Conservation (phyloP, 345 rosid species). For the Gossypium mustelinum region DNA sequence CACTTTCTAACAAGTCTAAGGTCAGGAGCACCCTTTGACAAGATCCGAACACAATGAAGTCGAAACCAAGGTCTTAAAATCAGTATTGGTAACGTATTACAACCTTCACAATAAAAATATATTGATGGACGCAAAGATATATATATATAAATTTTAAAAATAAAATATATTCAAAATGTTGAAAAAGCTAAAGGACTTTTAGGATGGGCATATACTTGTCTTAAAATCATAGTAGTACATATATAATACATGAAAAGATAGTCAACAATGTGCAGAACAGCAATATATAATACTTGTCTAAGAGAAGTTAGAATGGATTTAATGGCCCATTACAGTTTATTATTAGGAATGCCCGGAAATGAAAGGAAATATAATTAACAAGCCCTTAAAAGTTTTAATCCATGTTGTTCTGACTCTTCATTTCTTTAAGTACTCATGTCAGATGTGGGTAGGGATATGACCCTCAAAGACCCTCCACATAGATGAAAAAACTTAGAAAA, state of each 20-base stretch:
- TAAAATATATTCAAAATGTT: not conserved
- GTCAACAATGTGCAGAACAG: not conserved
- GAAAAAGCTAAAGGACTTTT: not conserved
- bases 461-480: too few species aligned
- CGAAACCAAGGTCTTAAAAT: not conserved
- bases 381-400: not conserved
- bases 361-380: not conserved
- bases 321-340: not conserved
- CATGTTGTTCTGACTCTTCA: too few species aligned
- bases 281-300: not conserved
- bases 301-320: not conserved
- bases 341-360: not conserved
- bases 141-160: not conserved
- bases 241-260: not conserved
- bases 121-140: not conserved
- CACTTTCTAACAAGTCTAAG: too few species aligned
- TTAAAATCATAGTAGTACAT: not conserved
- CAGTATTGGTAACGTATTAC: not conserved
- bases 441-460: too few species aligned
- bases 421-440: too few species aligned
- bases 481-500: not conserved
- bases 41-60: not conserved
- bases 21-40: not conserved
- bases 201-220: not conserved
- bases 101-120: not conserved